phyloP scores from a whole-genome alignment of 345 rosid genomes.

The Salix koriyanagi region DNA sequence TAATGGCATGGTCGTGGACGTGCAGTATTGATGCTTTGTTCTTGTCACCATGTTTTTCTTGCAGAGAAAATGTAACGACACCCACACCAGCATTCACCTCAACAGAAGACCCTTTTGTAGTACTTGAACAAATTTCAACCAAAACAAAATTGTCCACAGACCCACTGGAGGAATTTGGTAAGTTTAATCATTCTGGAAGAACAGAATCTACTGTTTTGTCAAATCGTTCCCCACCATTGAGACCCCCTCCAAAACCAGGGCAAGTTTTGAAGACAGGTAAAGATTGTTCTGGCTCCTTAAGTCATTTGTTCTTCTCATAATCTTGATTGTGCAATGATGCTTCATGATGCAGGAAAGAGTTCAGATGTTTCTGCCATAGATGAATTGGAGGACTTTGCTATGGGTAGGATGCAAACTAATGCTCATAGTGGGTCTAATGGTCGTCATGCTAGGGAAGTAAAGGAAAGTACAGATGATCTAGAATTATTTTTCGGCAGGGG shows the following conservation, averaged over 20 bases:
- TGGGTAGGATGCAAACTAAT: slow-evolving; percentile 43
- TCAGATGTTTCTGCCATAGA: slow-evolving; percentile 51
- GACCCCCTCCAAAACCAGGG: slow-evolving; percentile 67
- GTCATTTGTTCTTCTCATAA: slow-evolving; percentile 5
- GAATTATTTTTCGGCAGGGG: slow-evolving; percentile 52
- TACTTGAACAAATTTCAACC: slow-evolving; percentile 53
- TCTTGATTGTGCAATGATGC: slow-evolving; percentile 13
- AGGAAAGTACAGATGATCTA: slow-evolving; percentile 47
- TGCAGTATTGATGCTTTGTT: not conserved
- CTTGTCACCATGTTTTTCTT: not conserved
- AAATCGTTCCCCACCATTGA: slow-evolving; percentile 37
- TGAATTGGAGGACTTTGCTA: slow-evolving; percentile 74
- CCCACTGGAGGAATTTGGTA: slow-evolving; percentile 57
- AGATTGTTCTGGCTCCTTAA: slow-evolving; percentile 37
- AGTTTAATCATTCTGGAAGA: slow-evolving; percentile 35
- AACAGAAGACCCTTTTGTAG: slow-evolving; percentile 56
- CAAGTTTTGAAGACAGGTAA: slow-evolving; percentile 46
- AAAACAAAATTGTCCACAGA: slow-evolving; percentile 32
- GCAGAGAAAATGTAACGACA: slow-evolving; percentile 27
- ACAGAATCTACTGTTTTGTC: slow-evolving; percentile 28
- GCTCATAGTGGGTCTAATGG: slow-evolving; percentile 20
- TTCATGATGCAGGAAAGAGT: slow-evolving; percentile 45
- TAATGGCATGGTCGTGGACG: not conserved
- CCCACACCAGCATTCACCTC: slow-evolving; percentile 30
- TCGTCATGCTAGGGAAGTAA: slow-evolving; percentile 9